These are phyloP conservation scores for Solanum dulcamara DNA, from an alignment of 257 asterid species.

Conservation along the genomic window DNA sequence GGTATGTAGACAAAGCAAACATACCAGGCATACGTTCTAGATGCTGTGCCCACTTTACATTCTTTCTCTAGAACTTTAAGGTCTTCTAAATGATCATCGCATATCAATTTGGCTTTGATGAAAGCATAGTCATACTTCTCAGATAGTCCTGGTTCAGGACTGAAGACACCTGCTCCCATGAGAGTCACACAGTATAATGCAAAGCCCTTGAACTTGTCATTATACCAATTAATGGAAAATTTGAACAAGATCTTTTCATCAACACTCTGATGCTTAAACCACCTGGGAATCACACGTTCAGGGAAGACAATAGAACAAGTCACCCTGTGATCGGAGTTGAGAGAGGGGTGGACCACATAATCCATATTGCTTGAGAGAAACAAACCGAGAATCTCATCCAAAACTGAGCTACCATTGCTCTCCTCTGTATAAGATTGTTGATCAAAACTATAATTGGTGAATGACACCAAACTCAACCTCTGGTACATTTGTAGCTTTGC, in stretches of 20 bases:
- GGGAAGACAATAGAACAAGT: background rate
- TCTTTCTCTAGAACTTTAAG: background rate
- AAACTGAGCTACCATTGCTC: background rate
- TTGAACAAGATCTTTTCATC: background rate
- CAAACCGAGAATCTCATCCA: background rate
- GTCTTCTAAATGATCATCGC: background rate
- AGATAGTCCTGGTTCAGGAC: background rate
- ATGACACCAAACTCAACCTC: background rate
- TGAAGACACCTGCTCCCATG: background rate
- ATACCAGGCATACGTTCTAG: background rate
- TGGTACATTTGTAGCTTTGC: background rate
- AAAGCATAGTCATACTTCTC: background rate
- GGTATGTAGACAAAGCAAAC: background rate
- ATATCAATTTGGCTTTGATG: background rate
- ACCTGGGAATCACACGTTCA: background rate
- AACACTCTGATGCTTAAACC: background rate
- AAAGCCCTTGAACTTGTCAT: background rate
- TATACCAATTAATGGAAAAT: background rate
- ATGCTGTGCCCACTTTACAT: background rate
- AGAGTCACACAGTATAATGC: background rate
- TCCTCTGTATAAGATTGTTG: background rate
- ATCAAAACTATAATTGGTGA: background rate
- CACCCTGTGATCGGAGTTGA: background rate
- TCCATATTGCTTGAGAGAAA: background rate
- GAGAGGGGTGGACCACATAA: background rate